Evolutionary conservation across 331 rosid species (phyloP), one percentile per base, ranked within the genome.

Genomic region (Rosa hybrid): DNA sequence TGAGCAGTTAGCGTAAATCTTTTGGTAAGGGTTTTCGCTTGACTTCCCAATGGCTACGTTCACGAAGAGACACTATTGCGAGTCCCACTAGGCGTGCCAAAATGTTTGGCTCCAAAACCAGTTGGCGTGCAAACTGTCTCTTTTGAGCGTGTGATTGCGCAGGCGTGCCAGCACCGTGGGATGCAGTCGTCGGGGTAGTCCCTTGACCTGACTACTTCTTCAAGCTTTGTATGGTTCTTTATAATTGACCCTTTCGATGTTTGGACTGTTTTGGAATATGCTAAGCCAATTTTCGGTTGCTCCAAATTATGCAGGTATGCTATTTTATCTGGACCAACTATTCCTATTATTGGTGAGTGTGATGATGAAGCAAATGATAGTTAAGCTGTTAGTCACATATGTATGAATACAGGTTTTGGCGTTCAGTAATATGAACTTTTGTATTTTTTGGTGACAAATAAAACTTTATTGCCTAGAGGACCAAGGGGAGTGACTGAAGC

Each of bases 321-420:
- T 60, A 86, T 96, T 85, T 90, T 96, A 50, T 90, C 97, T 27
- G 99, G 99, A 78, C 99, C 99, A 63, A 96, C 99, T 69, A 93
- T 96, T 63, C 99, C 99, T 70, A 93, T 96, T 74, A 96, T 96
- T 27, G 99, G 98, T 8, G 99, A 96, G 90, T 98, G 98, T 53
- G 88, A 90, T 64, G 91, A 76, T 74, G 98, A 96, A 92, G 98
- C 99, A 77, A 96, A 96, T 84, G 99, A 96, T 82, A 90, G 96
- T 98, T 95, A 89, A 84, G 44, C n/a, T 78, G 77, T 41, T 72
- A 38, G 20, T 53, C 45, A 4, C 46, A 20, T 23, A 13, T 50
- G 64, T 30, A 30, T 30, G 3, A 30, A 30, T 30, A 0, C 34
- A 30, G 34, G 34, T 63, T 82, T 54, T 68, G 45, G 77, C 50